phyloP scores from a whole-genome alignment of 2,329 filamentous ascomycete genomes.

The Colletotrichum ledebouriae region DNA sequence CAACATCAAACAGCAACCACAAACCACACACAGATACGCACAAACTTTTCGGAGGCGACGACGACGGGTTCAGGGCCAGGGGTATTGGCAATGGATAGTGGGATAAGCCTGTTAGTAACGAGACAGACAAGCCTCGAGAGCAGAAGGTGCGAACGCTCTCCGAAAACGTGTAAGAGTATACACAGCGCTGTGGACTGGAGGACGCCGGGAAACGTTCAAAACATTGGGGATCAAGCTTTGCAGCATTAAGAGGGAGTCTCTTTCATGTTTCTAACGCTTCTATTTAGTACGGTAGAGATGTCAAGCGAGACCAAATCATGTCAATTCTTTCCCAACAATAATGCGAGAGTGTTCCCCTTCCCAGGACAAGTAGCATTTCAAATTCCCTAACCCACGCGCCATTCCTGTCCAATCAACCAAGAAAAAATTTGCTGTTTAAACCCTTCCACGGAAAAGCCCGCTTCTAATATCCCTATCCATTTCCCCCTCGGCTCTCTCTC shows the following conservation, averaged over 20 bases:
- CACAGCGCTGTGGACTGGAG: background rate
- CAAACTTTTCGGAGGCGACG: conserved; percentile 18
- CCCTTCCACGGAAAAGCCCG: background rate
- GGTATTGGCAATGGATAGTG: conserved; percentile 12
- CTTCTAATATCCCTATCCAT: background rate
- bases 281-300: background rate
- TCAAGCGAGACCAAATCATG: background rate
- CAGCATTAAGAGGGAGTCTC: conserved; percentile 17
- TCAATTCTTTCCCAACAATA: background rate
- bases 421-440: background rate
- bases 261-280: background rate
- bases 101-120: background rate
- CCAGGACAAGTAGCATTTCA: conserved; percentile 2
- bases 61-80: conserved; percentile 18
- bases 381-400: conserved; percentile 17
- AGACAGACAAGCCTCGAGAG: background rate
- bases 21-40: conserved; percentile 18
- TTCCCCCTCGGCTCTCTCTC: conserved; percentile 4
- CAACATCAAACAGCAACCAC: conserved; percentile 21
- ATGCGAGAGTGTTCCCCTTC: background rate
- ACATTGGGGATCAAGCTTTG: background rate
- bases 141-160: background rate
- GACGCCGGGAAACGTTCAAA: conserved; percentile 1
- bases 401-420: background rate
- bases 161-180: conserved; percentile 25